These are phyloP conservation scores for Acer campestre DNA, from an alignment of 345 rosid genomes.

Conservation along the genomic window DNA sequence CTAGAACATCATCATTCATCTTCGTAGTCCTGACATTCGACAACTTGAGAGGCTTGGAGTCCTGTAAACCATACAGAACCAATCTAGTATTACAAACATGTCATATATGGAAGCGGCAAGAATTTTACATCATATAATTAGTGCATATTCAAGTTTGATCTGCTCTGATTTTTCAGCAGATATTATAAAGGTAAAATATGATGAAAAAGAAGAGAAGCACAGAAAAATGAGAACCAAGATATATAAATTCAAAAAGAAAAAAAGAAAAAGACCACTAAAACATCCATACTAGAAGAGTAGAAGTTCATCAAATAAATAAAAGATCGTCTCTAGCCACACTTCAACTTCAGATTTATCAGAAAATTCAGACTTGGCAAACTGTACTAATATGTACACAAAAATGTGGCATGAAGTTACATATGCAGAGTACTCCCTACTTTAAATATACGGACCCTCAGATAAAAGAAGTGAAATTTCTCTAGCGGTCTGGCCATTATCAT, in stretches of 20 bases:
- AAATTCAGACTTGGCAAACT: not conserved
- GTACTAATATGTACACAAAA: not conserved
- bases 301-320: not conserved
- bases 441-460: not conserved
- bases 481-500: not conserved
- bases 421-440: not conserved
- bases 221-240: not conserved
- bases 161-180: not conserved
- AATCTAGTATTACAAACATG: conserved; percentile 9
- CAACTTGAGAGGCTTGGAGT: conserved; percentile 59
- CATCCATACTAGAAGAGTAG: not conserved
- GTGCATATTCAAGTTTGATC: not conserved
- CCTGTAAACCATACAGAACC: conserved; percentile 50
- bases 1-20: conserved; percentile 95
- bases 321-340: not conserved
- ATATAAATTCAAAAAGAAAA: not conserved
- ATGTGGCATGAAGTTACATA: not conserved
- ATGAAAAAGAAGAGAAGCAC: not conserved
- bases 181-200: not conserved
- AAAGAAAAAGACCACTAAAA: not conserved
- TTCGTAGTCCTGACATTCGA: conserved; percentile 73
- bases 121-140: not conserved
- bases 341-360: not conserved
- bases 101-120: not conserved
- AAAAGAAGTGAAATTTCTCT: not conserved